A percentile compares a stretch with the other conserved stretches of the same genome.
phyloP scores from a whole-genome alignment of 2,329 filamentous ascomycete genomes.

The Verticillium klebahnii region DNA sequence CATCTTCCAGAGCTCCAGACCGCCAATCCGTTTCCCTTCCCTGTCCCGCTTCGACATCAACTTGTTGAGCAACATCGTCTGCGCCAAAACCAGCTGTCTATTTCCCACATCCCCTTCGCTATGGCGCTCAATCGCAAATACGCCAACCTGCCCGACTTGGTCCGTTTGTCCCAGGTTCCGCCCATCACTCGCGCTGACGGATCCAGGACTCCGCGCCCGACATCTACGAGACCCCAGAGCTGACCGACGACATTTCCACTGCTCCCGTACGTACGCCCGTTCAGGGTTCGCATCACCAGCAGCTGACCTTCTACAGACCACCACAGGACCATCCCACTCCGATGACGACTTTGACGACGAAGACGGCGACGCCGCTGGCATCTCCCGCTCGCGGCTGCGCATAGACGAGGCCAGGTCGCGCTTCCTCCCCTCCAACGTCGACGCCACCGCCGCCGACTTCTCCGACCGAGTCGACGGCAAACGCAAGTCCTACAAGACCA shows the following conservation, averaged over 20 bases:
- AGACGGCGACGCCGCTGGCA: slow-evolving; percentile 59
- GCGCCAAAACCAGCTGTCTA: neutral
- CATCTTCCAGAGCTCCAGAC: neutral
- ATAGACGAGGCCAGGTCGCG: slow-evolving; percentile 74
- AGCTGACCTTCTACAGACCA: slow-evolving; percentile 37
- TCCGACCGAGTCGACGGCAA: slow-evolving; percentile 83
- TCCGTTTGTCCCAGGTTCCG: slow-evolving; percentile 28
- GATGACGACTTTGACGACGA: slow-evolving; percentile 60
- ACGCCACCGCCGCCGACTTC: slow-evolving; percentile 77
- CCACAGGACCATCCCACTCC: slow-evolving; percentile 49
- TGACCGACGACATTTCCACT: slow-evolving; percentile 86
- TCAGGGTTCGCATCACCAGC: neutral
- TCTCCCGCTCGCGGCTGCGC: slow-evolving; percentile 72
- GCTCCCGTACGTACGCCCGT: slow-evolving; percentile 60
- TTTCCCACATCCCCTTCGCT: slow-evolving; percentile 3
- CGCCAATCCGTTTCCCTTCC: neutral
- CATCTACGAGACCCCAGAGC: slow-evolving; percentile 92
- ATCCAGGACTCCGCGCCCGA: slow-evolving; percentile 85
- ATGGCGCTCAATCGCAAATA: slow-evolving; percentile 82
- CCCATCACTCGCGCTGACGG: slow-evolving; percentile 8
- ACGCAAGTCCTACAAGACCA: slow-evolving; percentile 76
- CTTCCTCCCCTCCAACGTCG: slow-evolving; percentile 72
- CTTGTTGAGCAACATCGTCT: neutral
- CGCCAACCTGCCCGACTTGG: slow-evolving; percentile 73
- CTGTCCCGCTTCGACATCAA: neutral